Conservation (phyloP, 352 stramenopile genomes). For the Phytopythium sindhum region DNA sequence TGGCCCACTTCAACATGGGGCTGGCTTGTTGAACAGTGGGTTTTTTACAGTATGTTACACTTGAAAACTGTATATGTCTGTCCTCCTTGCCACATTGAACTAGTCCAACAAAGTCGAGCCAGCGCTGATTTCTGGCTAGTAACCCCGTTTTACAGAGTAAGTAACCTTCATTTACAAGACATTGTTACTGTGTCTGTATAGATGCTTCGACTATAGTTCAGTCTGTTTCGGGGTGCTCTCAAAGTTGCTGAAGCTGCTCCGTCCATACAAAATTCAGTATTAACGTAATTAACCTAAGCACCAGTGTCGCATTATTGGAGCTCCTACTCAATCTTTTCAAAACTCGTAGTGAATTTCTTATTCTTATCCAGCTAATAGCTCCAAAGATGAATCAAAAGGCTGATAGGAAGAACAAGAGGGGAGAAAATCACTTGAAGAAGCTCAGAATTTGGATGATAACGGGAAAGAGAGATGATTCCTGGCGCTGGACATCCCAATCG, state of each 20-base stretch:
- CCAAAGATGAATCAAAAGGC: background rate
- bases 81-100: background rate
- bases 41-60: background rate
- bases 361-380: no score
- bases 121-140: background rate
- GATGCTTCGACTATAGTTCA: background rate
- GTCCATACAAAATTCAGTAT: background rate
- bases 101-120: background rate
- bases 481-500: no score
- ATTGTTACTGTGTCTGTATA: slow-evolving; percentile 1
- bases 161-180: background rate
- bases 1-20: slow-evolving; percentile 2
- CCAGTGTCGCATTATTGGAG: background rate
- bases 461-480: no score
- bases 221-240: background rate
- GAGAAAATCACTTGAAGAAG: slow-evolving; percentile 3
- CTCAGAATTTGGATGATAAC: background rate
- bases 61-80: background rate
- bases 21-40: background rate
- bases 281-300: no score
- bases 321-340: background rate
- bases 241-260: background rate
- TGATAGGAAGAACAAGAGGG: background rate
- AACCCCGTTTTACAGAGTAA: background rate
- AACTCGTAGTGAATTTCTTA: background rate